phyloP scores from a whole-genome alignment of 2,329 filamentous ascomycete genomes.

The Sarocladium brachiariae region DNA sequence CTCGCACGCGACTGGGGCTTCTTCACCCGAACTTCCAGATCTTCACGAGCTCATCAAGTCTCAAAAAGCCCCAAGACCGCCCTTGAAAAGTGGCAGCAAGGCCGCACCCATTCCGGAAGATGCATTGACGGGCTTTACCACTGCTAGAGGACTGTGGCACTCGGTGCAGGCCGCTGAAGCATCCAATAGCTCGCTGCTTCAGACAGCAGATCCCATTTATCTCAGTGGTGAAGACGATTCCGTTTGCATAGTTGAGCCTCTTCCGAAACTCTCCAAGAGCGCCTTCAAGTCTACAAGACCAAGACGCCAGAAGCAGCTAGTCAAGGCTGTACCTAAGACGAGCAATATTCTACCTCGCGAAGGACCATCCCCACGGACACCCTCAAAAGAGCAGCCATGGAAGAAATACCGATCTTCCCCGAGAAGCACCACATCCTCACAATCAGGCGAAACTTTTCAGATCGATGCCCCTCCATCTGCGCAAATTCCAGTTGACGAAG shows the following conservation, averaged over 20 bases:
- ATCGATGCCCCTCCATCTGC: constrained; percentile 4
- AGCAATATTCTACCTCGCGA: neutral
- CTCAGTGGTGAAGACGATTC: constrained; percentile 13
- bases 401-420: constrained; percentile 27
- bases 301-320: constrained; percentile 14
- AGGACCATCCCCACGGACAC: neutral
- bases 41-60: constrained; percentile 38
- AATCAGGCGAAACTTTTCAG: neutral
- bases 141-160: constrained; percentile 31
- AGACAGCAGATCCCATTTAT: constrained; percentile 2
- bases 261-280: constrained; percentile 14
- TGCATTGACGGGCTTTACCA: constrained; percentile 32
- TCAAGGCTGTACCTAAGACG: neutral
- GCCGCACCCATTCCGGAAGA: constrained; percentile 29
- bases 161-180: constrained; percentile 22
- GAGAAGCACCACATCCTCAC: neutral
- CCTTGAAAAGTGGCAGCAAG: constrained; percentile 30
- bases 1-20: constrained; percentile 27
- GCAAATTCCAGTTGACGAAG: neutral
- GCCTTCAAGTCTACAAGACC: constrained; percentile 13
- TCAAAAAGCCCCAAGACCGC: constrained; percentile 19
- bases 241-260: constrained; percentile 17
- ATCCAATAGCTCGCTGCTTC: neutral
- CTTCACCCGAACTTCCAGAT: constrained; percentile 50
- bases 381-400: constrained; percentile 25